Conservation (phyloP, 2,329 filamentous ascomycete genomes). For the Knoxdaviesia capensis region DNA sequence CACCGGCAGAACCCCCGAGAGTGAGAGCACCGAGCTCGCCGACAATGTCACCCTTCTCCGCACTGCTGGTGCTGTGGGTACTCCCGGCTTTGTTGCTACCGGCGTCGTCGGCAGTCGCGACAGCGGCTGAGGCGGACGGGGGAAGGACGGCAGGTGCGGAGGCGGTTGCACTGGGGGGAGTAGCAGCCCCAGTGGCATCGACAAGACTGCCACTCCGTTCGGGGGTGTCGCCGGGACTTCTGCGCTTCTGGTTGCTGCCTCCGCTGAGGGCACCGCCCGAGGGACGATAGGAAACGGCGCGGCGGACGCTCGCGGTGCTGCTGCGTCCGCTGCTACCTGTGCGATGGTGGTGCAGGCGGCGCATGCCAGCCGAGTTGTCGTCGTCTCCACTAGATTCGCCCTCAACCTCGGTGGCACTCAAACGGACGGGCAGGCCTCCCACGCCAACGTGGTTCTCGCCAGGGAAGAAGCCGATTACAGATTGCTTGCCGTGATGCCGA, state of each 20-base stretch:
- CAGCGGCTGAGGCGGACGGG: slow-evolving; percentile 4
- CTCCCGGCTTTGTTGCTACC: slow-evolving; percentile 28
- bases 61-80: slow-evolving; percentile 33
- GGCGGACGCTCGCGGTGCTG: slow-evolving; percentile 35
- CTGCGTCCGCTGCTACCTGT: slow-evolving; percentile 60
- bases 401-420: slow-evolving; percentile 91
- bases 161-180: slow-evolving; percentile 7
- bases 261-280: slow-evolving; percentile 19
- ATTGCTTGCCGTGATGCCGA: slow-evolving; percentile 65
- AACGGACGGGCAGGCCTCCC: slow-evolving; percentile 68
- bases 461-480: slow-evolving; percentile 58
- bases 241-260: slow-evolving; percentile 19
- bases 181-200: slow-evolving; percentile 16
- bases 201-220: slow-evolving; percentile 32
- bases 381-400: slow-evolving; percentile 70
- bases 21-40: slow-evolving; percentile 23
- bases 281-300: slow-evolving; percentile 26
- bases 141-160: neutral
- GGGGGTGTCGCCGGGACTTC: slow-evolving; percentile 34
- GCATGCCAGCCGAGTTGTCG: slow-evolving; percentile 19
- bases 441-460: slow-evolving; percentile 55
- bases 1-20: slow-evolving; percentile 21
- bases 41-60: slow-evolving; percentile 39
- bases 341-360: slow-evolving; percentile 39
- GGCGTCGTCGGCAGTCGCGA: slow-evolving; percentile 15